phyloP scores from a whole-genome alignment of 1,284 basidiomycete genomes.

The Lentinus polychrous region DNA sequence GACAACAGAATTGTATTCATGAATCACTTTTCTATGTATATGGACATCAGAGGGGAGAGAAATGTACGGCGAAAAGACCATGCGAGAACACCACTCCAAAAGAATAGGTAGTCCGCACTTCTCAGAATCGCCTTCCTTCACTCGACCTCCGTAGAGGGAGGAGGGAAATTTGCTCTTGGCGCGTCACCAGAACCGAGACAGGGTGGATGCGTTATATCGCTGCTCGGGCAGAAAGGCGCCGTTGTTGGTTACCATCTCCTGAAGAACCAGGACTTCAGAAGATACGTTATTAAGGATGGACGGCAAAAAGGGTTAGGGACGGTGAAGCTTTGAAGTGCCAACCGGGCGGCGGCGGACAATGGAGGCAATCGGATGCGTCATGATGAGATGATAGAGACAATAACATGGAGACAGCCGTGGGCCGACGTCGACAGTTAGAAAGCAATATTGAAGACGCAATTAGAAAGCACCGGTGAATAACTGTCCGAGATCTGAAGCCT shows the following conservation, averaged over 20 bases:
- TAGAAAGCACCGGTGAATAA: too few relatives aligned
- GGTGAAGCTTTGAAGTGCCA: too few relatives aligned
- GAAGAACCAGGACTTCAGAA: too few relatives aligned
- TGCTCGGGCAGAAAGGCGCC: conserved; percentile 8
- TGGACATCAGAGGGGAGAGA: background rate
- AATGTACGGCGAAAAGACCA: conserved; percentile 3
- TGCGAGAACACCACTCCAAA: background rate
- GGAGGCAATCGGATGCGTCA: too few relatives aligned
- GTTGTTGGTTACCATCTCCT: background rate
- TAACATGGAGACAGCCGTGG: background rate
- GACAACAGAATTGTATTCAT: background rate
- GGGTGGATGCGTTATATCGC: conserved; percentile 7
- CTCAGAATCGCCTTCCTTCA: background rate
- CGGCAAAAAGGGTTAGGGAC: too few relatives aligned
- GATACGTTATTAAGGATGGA: too few relatives aligned
- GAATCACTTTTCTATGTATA: background rate
- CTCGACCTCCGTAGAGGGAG: background rate
- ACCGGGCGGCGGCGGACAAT: background rate
- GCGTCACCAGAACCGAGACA: conserved; percentile 6
- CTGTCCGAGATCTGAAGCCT: too few relatives aligned
- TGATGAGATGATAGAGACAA: background rate
- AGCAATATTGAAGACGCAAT: too few relatives aligned
- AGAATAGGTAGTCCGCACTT: conserved; percentile 1
- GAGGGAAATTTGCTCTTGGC: background rate
- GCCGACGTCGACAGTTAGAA: background rate